Base-by-base conservation (phyloP, 192 early-diverging fungal genomes). In the Coemansia sp. region DNA sequence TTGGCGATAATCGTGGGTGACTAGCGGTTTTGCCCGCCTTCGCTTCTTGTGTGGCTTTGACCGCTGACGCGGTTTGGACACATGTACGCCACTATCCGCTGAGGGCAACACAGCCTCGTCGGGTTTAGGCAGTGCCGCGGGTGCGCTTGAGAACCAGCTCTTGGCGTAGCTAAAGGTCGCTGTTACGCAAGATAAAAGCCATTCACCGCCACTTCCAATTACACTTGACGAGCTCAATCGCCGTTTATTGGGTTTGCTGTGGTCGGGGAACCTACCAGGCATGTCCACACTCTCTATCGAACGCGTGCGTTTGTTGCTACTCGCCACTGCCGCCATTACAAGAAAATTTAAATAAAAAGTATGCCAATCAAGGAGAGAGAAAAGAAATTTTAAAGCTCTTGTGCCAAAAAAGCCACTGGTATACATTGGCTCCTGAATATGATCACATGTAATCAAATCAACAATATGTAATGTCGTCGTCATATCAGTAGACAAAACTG, bases 201-300 rank as follows among this genome's bases (percentile, higher is more conserved):
- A 68, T 23, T 53, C 61, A 11, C 41, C 53, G 6, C 61, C 32
- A 50, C 57, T 25, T 21, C n/a, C 42, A 14, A 36, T 46, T 31
- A 55, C 59, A 12, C 27, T 21, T 32, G 7, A 45, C 29, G 27
- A 48, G 44, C n/a, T 36, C 25, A 27, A 12, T 67, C 55, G 69
- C 42, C 69, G 74, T 34, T 59, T 68, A 11, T 45, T 32, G 21
- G 36, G 45, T 37, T 65, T 68, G 27, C 62, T 32, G 27, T 5
- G 41, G 17, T 45, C 45, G 6, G 78, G 78, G 57, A 80, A 80
- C 17, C 69, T 39, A 21, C 78, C 78, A 8, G 78, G 78, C 50
- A 80, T 72, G 4, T 80, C 73, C 6, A 45, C 15, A 3, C 53
- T 17, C 31, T 80, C 78, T 6, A 23, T 38, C 10, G 58, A 34